Evolutionary conservation across 441 rosid genomes (phyloP).

Genomic region (Aquilaria agallochum): DNA sequence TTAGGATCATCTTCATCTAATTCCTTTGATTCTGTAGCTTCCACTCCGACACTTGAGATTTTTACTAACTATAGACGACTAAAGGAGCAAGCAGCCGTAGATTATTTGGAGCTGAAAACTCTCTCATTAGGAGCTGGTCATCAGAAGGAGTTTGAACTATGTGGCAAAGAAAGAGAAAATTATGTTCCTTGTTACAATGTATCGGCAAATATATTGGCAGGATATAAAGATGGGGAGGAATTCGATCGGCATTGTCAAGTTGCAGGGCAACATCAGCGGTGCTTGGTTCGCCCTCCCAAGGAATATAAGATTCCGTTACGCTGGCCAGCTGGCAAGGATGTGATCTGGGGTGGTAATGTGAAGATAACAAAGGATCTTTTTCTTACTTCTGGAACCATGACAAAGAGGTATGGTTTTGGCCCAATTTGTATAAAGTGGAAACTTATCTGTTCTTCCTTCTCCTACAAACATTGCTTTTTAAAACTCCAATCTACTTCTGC

Average conservation of each 20-base stretch:
- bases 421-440: neutral
- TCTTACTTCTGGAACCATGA: conserved; percentile 96
- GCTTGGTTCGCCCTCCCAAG: conserved; percentile 89
- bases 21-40: conserved; percentile 45
- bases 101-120: conserved; percentile 74
- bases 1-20: conserved; percentile 64
- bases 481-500: conserved; percentile 1
- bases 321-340: conserved; percentile 95
- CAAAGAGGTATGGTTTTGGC: conserved; percentile 55
- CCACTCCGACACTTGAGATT: conserved; percentile 44
- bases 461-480: neutral
- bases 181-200: conserved; percentile 90
- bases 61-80: conserved; percentile 79
- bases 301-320: conserved; percentile 89
- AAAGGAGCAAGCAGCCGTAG: conserved; percentile 85
- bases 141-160: conserved; percentile 56
- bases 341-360: conserved; percentile 94
- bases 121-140: conserved; percentile 49
- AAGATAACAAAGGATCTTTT: conserved; percentile 95
- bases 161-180: conserved; percentile 88
- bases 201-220: conserved; percentile 65
- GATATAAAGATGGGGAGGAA: conserved; percentile 82
- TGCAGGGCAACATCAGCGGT: conserved; percentile 41
- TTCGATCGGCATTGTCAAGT: conserved; percentile 88
- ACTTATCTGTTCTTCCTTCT: conserved; percentile 1